Evolutionary conservation across 139 green algal species (phyloP), one percentile per base, ranked within the genome.

Genomic region (Coelastrella sp.): DNA sequence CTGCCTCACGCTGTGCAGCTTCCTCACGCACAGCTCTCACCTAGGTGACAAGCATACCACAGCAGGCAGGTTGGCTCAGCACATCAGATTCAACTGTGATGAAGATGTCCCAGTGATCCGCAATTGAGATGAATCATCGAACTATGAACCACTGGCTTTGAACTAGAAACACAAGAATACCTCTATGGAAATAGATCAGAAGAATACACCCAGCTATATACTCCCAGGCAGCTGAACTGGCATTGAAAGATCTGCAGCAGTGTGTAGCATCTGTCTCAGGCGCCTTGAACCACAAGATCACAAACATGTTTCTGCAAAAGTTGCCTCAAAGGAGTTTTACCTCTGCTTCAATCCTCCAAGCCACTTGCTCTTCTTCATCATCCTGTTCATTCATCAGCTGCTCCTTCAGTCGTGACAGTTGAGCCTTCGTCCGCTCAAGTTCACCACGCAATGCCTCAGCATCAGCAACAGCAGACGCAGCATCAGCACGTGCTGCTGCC

Each of bases 401-500:
- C 80, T 86, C 80, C 67, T 86, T 86, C 48, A 86, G 51, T 11
- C 67, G 34, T 48, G 30, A 48, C 80, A 86, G 80, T 67, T 86
- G 80, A n/a, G 34, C 67, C 1, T 57, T 17, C 4, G 27, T 35
- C 19, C 66, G 67, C 50, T 80, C 80, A 23, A 38, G 37, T 67
- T 86, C 80, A 59, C 8, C 50, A 1, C 37, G 34, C 48, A 86
- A 63, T 23, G 23, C 80, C 15, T 41, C 59, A 64, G 60, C 59
- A 40, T 74, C 77, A 23, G 30, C 62, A 32, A 7, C 43, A 32
- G 79, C 79, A 21, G 63, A 67, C 15, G 37, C 64, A 45, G 63
- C 63, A 50, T 23, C 35, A 25, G 30, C 48, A 48, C 34, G 79
- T 23, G 64, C 79, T n/a, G 79, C 63, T 30, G 48, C 64, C 43